phyloP scores from a whole-genome alignment of 1,284 basidiomycete species.

The Ustilago shanxiensis region DNA sequence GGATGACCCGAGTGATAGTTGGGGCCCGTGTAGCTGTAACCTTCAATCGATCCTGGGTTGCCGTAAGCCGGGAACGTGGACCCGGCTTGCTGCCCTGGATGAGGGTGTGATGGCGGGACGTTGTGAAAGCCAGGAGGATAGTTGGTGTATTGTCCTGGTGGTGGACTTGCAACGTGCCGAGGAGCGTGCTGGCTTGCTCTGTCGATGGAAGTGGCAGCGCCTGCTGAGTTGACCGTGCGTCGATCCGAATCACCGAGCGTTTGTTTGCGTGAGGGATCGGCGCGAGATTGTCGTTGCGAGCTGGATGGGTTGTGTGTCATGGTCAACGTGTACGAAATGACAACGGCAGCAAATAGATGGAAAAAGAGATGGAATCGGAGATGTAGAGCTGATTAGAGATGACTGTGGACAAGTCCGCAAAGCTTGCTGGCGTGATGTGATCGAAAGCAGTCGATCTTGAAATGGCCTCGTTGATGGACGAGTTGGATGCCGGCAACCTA shows the following conservation, averaged over 20 bases:
- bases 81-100: conserved; percentile 10
- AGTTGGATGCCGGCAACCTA: conserved; percentile 11
- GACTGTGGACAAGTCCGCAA: not conserved
- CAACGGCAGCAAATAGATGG: not conserved
- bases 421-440: conserved; percentile 2
- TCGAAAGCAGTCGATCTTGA: conserved; percentile 10
- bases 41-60: not conserved
- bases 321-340: not conserved
- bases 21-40: conserved; percentile 17
- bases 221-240: conserved; percentile 9
- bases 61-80: conserved; percentile 15
- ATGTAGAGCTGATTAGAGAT: not conserved
- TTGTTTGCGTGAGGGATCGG: conserved; percentile 18
- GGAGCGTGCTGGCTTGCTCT: conserved; percentile 7
- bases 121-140: conserved; percentile 23
- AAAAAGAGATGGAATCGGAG: not conserved
- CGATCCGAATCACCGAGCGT: conserved; percentile 28
- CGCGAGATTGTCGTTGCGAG: conserved; percentile 26
- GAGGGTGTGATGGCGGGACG: conserved; percentile 15
- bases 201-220: conserved; percentile 7
- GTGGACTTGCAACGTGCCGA: conserved; percentile 24
- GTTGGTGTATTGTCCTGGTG: conserved; percentile 14
- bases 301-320: conserved; percentile 27
- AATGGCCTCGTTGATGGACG: conserved; percentile 14
- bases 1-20: conserved; percentile 15